Percentiles rank a stretch among this genome's conserved stretches.
Conservation (phyloP, 2,329 filamentous ascomycete species). For the Domatiomyces globalis region DNA sequence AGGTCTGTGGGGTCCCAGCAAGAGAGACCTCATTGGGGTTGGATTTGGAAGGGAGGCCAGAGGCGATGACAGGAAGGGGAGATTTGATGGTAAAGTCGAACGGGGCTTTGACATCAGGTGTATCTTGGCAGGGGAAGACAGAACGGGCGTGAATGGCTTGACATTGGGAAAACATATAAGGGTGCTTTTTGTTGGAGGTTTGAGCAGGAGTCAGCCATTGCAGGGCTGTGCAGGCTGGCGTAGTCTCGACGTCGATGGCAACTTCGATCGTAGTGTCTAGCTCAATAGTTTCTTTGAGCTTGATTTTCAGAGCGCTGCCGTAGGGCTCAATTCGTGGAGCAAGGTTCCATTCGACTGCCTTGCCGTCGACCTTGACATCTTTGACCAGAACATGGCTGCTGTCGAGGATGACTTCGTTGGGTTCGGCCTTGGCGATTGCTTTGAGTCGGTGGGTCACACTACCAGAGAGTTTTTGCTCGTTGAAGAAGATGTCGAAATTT, state of each 20-base stretch:
- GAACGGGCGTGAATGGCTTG: constrained; percentile 92
- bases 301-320: constrained; percentile 34
- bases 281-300: constrained; percentile 33
- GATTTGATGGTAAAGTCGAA: constrained; percentile 81
- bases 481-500: constrained; percentile 71
- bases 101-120: constrained; percentile 92
- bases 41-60: constrained; percentile 52
- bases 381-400: constrained; percentile 68
- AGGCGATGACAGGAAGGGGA: constrained; percentile 77
- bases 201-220: constrained; percentile 92
- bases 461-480: constrained; percentile 60
- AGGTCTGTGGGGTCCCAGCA: constrained; percentile 47
- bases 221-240: constrained; percentile 73
- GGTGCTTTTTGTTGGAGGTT: constrained; percentile 88
- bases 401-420: constrained; percentile 70
- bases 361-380: constrained; percentile 54
- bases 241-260: constrained; percentile 62
- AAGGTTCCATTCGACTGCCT: constrained; percentile 53
- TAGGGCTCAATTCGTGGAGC: constrained; percentile 58
- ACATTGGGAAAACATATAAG: constrained; percentile 97
- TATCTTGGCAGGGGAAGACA: constrained; percentile 93
- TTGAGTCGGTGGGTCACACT: constrained; percentile 63
- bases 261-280: constrained; percentile 36
- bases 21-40: constrained; percentile 32
- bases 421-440: constrained; percentile 58